Evolutionary conservation across 345 rosid genomes (phyloP).

Genomic region (Theobroma cacao): DNA sequence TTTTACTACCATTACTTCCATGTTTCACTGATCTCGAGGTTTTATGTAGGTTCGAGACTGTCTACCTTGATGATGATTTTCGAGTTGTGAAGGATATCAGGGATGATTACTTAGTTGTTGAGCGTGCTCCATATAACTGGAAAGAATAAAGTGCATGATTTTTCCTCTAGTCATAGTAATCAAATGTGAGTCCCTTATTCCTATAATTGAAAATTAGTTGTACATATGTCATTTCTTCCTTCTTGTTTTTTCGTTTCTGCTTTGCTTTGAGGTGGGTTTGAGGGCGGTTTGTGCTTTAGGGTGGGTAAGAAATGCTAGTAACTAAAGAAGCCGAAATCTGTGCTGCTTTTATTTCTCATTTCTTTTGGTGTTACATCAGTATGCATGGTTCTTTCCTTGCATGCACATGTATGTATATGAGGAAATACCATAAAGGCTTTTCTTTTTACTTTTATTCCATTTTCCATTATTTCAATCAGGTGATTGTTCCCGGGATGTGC

Average conservation of each 20-base stretch:
- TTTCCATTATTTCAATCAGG: not conserved
- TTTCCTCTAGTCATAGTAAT: not conserved
- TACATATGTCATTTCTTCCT: not conserved
- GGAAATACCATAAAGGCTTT: not conserved
- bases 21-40: not conserved
- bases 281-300: not conserved
- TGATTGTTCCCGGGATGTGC: not conserved
- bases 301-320: not conserved
- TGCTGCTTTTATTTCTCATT: not conserved
- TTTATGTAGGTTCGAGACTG: constrained; percentile 54
- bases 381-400: no score
- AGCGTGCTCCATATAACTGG: constrained; percentile 51
- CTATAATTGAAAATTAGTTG: not conserved
- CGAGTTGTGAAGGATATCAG: constrained; percentile 80
- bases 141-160: not conserved
- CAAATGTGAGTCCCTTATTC: not conserved
- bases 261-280: not conserved
- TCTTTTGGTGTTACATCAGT: not conserved
- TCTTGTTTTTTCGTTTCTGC: no score
- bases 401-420: not conserved
- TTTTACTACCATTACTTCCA: no score
- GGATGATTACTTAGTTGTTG: constrained; percentile 66
- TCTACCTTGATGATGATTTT: constrained; percentile 64
- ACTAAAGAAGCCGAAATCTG: not conserved
- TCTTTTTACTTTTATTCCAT: not conserved